Conservation (phyloP, 2,329 filamentous ascomycete species). For the Fusarium sp. region DNA sequence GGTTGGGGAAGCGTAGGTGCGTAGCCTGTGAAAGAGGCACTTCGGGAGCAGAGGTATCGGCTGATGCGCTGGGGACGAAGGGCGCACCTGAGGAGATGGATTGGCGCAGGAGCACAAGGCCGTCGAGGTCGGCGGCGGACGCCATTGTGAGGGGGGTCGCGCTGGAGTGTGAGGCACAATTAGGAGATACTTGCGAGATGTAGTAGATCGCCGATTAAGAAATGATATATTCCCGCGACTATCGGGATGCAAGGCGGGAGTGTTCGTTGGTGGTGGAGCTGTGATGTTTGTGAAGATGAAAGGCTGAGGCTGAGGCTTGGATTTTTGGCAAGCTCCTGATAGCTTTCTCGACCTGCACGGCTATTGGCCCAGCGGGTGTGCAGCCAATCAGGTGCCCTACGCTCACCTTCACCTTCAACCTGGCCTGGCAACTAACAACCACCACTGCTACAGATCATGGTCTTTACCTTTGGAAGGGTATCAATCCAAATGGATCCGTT, state of each 20-base stretch:
- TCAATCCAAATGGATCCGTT: background rate
- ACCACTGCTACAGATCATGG: background rate
- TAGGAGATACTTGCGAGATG: background rate
- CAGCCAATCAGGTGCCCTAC: slow-evolving; percentile 36
- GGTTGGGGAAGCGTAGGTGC: slow-evolving; percentile 77
- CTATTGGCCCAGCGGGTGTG: slow-evolving; percentile 9
- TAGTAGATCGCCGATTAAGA: background rate
- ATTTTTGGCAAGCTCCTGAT: slow-evolving; percentile 38
- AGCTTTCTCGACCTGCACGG: slow-evolving; percentile 17
- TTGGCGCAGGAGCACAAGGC: slow-evolving; percentile 84
- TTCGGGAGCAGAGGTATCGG: slow-evolving; percentile 70
- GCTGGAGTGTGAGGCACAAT: slow-evolving; percentile 11
- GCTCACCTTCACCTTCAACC: slow-evolving; percentile 4
- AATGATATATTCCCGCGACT: background rate
- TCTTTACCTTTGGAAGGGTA: background rate
- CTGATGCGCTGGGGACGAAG: slow-evolving; percentile 78
- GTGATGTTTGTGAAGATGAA: slow-evolving; percentile 33
- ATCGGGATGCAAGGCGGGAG: background rate
- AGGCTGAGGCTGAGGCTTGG: slow-evolving; percentile 44
- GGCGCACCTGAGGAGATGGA: slow-evolving; percentile 77
- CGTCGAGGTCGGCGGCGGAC: slow-evolving; percentile 70
- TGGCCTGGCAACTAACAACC: background rate
- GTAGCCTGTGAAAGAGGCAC: slow-evolving; percentile 79
- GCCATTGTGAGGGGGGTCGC: slow-evolving; percentile 60
- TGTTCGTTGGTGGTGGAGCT: slow-evolving; percentile 13